Conservation (phyloP, 2,329 filamentous ascomycete species). For the Aciculosporium take region DNA sequence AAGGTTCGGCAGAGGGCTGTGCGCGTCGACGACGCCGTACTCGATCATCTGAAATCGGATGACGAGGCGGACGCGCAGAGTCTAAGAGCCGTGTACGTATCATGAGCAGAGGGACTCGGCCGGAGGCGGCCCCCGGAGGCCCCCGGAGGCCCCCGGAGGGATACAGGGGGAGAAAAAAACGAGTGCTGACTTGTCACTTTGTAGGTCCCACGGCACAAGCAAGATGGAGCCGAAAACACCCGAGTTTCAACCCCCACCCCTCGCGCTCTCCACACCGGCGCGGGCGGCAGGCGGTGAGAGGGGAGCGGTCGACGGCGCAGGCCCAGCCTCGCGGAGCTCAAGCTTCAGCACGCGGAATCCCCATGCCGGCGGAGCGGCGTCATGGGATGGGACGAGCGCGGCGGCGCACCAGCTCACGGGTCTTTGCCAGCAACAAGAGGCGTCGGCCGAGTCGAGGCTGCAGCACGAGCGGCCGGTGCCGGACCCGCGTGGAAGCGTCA, state of each 20-base stretch:
- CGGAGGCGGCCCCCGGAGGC: too few species aligned
- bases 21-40: conserved; percentile 10
- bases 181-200: background rate
- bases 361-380: conserved; percentile 9
- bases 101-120: too few species aligned
- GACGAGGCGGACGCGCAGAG: conserved; percentile 11
- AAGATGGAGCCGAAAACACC: conserved; percentile 6
- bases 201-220: conserved; percentile 9
- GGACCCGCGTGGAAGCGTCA: too few species aligned
- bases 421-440: conserved; percentile 11
- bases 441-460: conserved; percentile 17
- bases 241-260: conserved; percentile 11
- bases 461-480: conserved; percentile 24
- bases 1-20: conserved; percentile 21
- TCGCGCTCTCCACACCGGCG: conserved; percentile 12
- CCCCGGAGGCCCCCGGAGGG: too few species aligned
- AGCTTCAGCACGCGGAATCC: conserved; percentile 13
- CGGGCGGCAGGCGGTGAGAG: conserved; percentile 7
- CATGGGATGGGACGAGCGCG: conserved; percentile 15
- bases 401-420: conserved; percentile 15
- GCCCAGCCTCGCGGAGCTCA: conserved; percentile 5
- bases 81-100: conserved; percentile 10
- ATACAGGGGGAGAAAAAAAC: background rate
- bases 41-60: conserved; percentile 11
- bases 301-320: conserved; percentile 5